Evolutionary conservation across 306 rosid species (phyloP).

Genomic region (Cyclanthera cordifolia): DNA sequence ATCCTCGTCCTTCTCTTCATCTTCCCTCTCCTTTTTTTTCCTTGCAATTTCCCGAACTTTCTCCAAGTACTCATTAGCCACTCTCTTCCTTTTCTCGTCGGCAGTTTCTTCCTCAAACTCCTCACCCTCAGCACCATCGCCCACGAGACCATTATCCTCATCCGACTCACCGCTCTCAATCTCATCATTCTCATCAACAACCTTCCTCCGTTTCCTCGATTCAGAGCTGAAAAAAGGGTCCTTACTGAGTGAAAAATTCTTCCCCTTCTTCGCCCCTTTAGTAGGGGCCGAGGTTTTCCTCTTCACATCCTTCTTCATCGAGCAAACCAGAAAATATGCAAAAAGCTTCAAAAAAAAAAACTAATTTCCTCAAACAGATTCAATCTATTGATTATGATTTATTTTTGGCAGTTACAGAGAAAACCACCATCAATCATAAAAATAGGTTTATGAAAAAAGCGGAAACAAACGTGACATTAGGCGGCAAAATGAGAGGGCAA

Average conservation of each 20-base stretch:
- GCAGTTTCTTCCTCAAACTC: constrained; percentile 41
- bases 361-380: background rate
- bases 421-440: background rate
- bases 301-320: constrained; percentile 33
- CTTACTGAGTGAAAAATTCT: constrained; percentile 15
- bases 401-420: background rate
- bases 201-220: constrained; percentile 43
- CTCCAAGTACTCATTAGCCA: constrained; percentile 39
- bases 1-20: constrained; percentile 19
- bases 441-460: background rate
- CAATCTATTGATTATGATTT: background rate
- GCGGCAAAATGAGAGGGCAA: background rate
- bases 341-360: background rate
- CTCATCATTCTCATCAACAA: constrained; percentile 22
- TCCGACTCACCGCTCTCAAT: constrained; percentile 55
- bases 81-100: constrained; percentile 58
- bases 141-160: constrained; percentile 31
- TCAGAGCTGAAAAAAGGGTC: constrained; percentile 53
- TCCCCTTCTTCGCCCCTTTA: constrained; percentile 24
- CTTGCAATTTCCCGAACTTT: constrained; percentile 26
- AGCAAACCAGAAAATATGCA: background rate
- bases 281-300: constrained; percentile 28
- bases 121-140: constrained; percentile 16
- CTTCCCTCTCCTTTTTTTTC: constrained; percentile 41
- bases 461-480: background rate